A percentile compares a stretch with the other conserved stretches of the same genome.
Evolutionary conservation across 345 rosid genomes (phyloP).

Genomic region (Crucihimalaya himalaica): DNA sequence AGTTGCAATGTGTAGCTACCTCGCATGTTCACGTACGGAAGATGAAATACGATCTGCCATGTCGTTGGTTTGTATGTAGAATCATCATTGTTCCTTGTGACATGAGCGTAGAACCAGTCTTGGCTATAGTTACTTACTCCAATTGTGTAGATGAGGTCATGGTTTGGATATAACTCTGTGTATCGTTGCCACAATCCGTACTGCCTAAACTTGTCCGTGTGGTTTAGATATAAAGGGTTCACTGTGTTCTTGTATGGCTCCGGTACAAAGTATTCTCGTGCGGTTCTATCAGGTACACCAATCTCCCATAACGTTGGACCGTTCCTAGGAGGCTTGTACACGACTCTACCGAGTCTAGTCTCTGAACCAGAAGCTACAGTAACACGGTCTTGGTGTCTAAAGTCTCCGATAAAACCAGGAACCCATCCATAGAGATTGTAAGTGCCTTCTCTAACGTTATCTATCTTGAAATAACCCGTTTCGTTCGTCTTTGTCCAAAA

Average conservation of each 20-base stretch:
- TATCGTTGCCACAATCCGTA: conserved; percentile 77
- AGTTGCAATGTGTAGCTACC: conserved; percentile 66
- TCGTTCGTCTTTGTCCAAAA: conserved; percentile 66
- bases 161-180: conserved; percentile 53
- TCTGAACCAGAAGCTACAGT: conserved; percentile 49
- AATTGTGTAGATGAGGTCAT: conserved; percentile 58
- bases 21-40: conserved; percentile 33
- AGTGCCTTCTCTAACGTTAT: conserved; percentile 58
- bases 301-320: conserved; percentile 92
- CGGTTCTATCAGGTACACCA: conserved; percentile 68
- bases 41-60: conserved; percentile 68
- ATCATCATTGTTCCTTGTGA: conserved; percentile 52
- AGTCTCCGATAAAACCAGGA: conserved; percentile 72
- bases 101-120: conserved; percentile 89
- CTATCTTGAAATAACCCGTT: conserved; percentile 56
- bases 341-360: conserved; percentile 44
- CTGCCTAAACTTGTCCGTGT: conserved; percentile 57
- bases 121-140: conserved; percentile 46
- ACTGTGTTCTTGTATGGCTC: conserved; percentile 52
- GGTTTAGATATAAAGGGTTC: conserved; percentile 49
- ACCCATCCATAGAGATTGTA: conserved; percentile 77
- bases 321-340: conserved; percentile 66
- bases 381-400: conserved; percentile 39
- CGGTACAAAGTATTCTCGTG: conserved; percentile 72
- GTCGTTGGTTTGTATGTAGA: conserved; percentile 51